phyloP scores from a whole-genome alignment of 306 rosid species.

The Fragaria iinumae region DNA sequence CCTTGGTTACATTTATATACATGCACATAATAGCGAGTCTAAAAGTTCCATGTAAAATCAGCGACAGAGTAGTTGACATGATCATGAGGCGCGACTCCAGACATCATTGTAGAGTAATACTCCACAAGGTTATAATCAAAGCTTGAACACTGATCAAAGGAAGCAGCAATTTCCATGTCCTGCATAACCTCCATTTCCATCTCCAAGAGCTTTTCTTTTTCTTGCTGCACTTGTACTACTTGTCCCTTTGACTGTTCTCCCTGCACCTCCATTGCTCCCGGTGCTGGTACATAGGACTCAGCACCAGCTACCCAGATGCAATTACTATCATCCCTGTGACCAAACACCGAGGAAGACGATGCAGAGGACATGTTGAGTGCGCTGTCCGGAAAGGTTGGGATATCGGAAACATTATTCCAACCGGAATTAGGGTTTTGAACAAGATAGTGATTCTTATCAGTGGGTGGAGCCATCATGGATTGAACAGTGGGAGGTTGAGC shows the following conservation, averaged over 20 bases:
- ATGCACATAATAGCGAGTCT: constrained; percentile 6
- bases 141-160: constrained; percentile 31
- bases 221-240: constrained; percentile 13
- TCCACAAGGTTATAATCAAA: constrained; percentile 65
- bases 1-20: not conserved
- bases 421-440: constrained; percentile 15
- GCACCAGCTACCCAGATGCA: constrained; percentile 33
- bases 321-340: constrained; percentile 25
- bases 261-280: constrained; percentile 1
- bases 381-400: constrained; percentile 20
- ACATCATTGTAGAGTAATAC: constrained; percentile 34
- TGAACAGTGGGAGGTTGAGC: not conserved
- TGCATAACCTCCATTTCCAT: constrained; percentile 25
- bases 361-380: constrained; percentile 28
- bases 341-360: constrained; percentile 29
- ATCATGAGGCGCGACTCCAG: constrained; percentile 50
- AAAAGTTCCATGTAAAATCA: constrained; percentile 69
- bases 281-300: constrained; percentile 25
- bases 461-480: not conserved
- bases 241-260: constrained; percentile 20
- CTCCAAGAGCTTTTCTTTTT: constrained; percentile 33
- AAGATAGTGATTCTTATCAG: constrained; percentile 16
- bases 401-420: constrained; percentile 10
- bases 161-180: constrained; percentile 22
- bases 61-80: constrained; percentile 35